Evolutionary conservation across 441 rosid genomes (phyloP).

Genomic region (Macaranga tanarius): DNA sequence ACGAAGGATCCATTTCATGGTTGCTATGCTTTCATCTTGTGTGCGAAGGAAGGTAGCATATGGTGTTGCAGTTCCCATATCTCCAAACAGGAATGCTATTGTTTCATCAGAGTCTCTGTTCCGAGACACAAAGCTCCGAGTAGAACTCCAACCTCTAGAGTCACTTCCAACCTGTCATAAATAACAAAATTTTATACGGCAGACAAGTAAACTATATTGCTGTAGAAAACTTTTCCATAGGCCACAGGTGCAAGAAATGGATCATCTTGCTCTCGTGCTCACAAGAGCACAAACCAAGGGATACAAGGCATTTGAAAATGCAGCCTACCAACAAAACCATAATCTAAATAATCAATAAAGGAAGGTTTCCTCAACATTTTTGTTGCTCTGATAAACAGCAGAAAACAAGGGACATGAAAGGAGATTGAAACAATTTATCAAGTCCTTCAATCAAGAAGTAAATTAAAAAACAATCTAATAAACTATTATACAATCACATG

Average conservation of each 20-base stretch:
- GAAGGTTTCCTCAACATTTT: too few species aligned
- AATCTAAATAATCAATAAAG: not conserved
- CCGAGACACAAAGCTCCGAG: conserved; percentile 62
- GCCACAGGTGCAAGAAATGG: not conserved
- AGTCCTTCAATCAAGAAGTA: too few species aligned
- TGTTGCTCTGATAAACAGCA: too few species aligned
- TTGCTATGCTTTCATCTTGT: conserved; percentile 75
- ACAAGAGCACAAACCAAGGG: not conserved
- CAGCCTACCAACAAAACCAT: not conserved
- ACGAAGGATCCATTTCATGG: conserved; percentile 80
- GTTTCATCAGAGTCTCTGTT: conserved; percentile 51
- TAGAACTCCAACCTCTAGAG: conserved; percentile 68
- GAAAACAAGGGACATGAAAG: too few species aligned
- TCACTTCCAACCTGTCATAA: conserved; percentile 69
- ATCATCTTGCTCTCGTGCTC: not conserved
- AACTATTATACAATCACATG: too few species aligned
- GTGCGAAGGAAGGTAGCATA: conserved; percentile 62
- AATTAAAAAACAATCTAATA: too few species aligned
- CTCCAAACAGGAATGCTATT: conserved; percentile 77
- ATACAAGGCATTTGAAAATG: not conserved
- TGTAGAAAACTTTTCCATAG: not conserved
- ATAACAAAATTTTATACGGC: conserved; percentile 2
- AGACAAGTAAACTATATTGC: not conserved
- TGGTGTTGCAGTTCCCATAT: conserved; percentile 83
- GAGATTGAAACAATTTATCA: too few species aligned